These are phyloP conservation scores for Coemansia sp. DNA, from an alignment of 192 early-diverging fungal genomes.

Conservation along the genomic window DNA sequence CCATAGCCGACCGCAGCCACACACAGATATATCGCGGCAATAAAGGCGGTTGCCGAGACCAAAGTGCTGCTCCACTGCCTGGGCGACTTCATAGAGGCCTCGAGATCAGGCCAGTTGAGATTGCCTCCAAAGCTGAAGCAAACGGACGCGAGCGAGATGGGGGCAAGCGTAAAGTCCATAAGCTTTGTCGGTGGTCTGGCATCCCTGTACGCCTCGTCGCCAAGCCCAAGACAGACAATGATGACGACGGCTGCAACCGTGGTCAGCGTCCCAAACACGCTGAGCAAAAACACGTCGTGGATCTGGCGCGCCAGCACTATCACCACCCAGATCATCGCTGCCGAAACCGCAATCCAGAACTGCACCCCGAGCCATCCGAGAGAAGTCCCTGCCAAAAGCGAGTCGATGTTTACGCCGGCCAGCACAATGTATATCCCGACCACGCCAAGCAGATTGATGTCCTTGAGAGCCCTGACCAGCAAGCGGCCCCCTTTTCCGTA, in stretches of 20 bases:
- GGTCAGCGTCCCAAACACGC: constrained; percentile 70
- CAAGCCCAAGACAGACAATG: constrained; percentile 52
- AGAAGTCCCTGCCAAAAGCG: constrained; percentile 49
- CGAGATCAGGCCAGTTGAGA: constrained; percentile 79
- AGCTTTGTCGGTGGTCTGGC: constrained; percentile 30
- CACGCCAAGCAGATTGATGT: constrained; percentile 65
- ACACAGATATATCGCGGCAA: constrained; percentile 66
- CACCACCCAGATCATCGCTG: constrained; percentile 61
- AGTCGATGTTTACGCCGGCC: constrained; percentile 64
- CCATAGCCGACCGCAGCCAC: constrained; percentile 72
- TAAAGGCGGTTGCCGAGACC: constrained; percentile 59
- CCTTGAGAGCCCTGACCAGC: constrained; percentile 54
- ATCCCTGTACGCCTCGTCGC: constrained; percentile 18
- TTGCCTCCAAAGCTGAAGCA: constrained; percentile 83
- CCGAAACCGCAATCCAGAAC: constrained; percentile 65
- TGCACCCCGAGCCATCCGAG: constrained; percentile 38
- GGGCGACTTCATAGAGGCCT: constrained; percentile 74
- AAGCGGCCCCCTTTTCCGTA: constrained; percentile 64
- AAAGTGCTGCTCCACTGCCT: constrained; percentile 66
- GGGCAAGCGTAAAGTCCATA: constrained; percentile 50
- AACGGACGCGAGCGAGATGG: constrained; percentile 75
- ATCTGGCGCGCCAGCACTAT: constrained; percentile 72
- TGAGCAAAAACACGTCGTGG: constrained; percentile 75
- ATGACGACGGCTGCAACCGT: constrained; percentile 69
- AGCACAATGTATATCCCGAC: constrained; percentile 71